phyloP scores from a whole-genome alignment of 1,139 yeast genomes.

The Saccharomycopsis hybrid region DNA sequence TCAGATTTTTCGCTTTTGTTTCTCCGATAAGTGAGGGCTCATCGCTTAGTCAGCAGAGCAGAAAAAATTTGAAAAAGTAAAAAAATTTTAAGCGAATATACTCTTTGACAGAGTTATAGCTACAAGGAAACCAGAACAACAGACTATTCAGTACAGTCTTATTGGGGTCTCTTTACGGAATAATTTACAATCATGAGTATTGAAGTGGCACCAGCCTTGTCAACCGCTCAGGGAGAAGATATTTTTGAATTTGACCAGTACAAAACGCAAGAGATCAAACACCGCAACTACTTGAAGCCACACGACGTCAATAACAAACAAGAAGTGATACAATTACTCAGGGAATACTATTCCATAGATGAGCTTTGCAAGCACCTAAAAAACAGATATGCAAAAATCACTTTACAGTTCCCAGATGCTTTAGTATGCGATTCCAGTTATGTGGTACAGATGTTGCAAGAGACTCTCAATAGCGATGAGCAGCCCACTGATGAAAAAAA shows the following conservation, averaged over 20 bases:
- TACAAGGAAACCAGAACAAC: too few relatives aligned
- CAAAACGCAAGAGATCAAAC: conserved; percentile 25
- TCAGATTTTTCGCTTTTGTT: too few relatives aligned
- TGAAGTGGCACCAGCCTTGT: conserved; percentile 49
- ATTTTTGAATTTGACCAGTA: conserved; percentile 41
- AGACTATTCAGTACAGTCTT: too few relatives aligned
- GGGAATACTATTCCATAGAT: conserved; percentile 47
- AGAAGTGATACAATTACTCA: conserved; percentile 32
- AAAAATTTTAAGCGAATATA: too few relatives aligned
- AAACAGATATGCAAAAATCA: conserved; percentile 43
- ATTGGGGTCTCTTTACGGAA: too few relatives aligned
- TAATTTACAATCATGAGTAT: conserved; percentile 1
- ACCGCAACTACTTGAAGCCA: conserved; percentile 34
- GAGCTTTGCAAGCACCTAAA: conserved; percentile 37
- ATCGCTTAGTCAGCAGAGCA: too few relatives aligned
- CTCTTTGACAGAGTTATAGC: too few relatives aligned
- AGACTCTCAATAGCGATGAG: conserved; percentile 18
- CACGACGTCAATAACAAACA: conserved; percentile 26
- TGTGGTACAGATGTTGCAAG: conserved; percentile 47
- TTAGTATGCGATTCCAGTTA: conserved; percentile 74
- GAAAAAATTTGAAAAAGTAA: too few relatives aligned
- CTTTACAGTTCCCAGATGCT: conserved; percentile 86
- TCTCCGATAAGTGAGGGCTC: too few relatives aligned
- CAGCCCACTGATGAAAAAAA: not conserved
- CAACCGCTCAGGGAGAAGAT: conserved; percentile 53